Percentiles rank a stretch among this genome's conserved stretches.
Evolutionary conservation across 2,329 filamentous ascomycete species (phyloP).

Genomic region (Lasiodiplodia hormozganensis): DNA sequence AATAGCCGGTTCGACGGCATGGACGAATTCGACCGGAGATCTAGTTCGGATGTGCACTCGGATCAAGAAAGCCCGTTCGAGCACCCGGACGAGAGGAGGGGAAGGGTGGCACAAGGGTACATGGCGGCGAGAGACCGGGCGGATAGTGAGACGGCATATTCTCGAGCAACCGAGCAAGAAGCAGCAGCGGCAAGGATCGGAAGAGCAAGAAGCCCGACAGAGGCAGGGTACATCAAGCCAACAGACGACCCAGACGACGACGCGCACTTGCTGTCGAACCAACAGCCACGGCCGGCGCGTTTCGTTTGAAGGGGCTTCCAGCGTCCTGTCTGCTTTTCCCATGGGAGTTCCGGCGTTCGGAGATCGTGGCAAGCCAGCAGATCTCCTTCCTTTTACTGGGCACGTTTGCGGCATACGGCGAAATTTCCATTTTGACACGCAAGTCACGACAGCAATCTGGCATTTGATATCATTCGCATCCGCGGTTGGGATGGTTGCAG

Average conservation of each 20-base stretch:
- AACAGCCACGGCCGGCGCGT: constrained; percentile 7
- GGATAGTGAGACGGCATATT: constrained; percentile 23
- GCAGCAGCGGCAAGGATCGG: constrained; percentile 13
- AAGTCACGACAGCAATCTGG: constrained; percentile 24
- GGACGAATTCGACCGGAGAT: constrained; percentile 28
- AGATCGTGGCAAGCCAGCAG: background rate
- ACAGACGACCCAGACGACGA: constrained; percentile 8
- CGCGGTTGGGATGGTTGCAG: background rate
- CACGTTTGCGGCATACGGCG: background rate
- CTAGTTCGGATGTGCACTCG: constrained; percentile 14
- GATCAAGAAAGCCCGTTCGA: constrained; percentile 28
- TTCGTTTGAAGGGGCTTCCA: constrained; percentile 1
- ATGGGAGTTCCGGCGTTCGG: constrained; percentile 14
- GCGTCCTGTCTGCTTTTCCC: background rate
- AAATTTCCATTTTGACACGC: constrained; percentile 3
- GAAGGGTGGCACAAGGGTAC: constrained; percentile 23
- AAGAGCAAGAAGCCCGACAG: constrained; percentile 20
- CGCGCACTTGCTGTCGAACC: constrained; percentile 15
- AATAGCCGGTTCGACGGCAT: constrained; percentile 15
- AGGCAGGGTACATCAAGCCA: constrained; percentile 24
- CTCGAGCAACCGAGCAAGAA: background rate
- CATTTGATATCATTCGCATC: constrained; percentile 5
- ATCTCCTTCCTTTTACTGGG: constrained; percentile 5
- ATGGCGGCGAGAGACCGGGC: constrained; percentile 23
- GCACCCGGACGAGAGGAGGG: constrained; percentile 27